Evolutionary conservation across 2,329 filamentous ascomycete genomes (phyloP), one percentile per base, ranked within the genome.

Genomic region (Eurotiales sp.): DNA sequence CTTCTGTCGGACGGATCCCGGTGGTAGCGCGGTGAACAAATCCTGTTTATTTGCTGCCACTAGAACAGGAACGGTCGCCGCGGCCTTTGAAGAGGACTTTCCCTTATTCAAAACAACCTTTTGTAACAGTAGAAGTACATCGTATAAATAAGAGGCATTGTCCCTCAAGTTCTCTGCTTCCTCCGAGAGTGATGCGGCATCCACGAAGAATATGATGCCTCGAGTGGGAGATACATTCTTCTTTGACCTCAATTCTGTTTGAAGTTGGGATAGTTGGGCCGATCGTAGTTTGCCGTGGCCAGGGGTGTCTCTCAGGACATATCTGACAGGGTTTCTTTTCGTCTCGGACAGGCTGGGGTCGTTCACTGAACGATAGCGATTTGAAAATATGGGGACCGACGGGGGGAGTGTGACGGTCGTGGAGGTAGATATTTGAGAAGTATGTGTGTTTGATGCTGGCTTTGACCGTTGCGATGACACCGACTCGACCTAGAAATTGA

Each of bases 31-130:
- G 0, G 93, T 96, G 67, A 99, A 99, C 1, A 99, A 78, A 68
- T 99, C 93, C 65, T 90, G 81, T 78, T 99, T 99, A 72, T 97
- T 99, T 49, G 90, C 91, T 1, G 90, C 91, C 29, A 99, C 76
- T 30, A 99, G 78, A 7, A 99, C 79, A 0, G 88, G 84, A 8
- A 93, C 78, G 19, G 81, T 77, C 19, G 76, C 72, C 0, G 81
- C 78, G 0, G 75, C 76, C 60, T 83, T 85, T 41, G 78, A 75
- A 21, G 46, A 43, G 1, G 65, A 64, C 15, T 78, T 77, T 56
- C 54, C 62, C 55, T 68, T 71, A 19, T 71, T 71, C 25, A 81
- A 79, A 44, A 83, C 80, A 42, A 85, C 80, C 70, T 85, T 87
- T 74, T 97, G 93, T 53, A 99, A 76, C 3, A 81, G 68, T 3